A percentile compares a stretch with the other conserved stretches of the same genome.
Conservation (phyloP, 2,329 filamentous ascomycete genomes). For the Spiromastix sp. region DNA sequence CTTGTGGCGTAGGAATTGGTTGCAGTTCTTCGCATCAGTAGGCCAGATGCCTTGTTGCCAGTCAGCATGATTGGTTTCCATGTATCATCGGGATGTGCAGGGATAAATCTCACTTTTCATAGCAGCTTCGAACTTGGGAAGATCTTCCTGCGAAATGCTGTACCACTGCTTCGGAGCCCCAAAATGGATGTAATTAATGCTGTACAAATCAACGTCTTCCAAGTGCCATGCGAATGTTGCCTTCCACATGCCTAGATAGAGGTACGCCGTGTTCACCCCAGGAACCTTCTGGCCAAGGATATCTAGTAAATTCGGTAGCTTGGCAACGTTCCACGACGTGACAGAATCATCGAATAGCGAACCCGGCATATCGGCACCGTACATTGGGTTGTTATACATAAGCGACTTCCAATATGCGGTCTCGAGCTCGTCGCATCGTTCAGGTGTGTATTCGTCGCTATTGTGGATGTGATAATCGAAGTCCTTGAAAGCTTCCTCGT, state of each 20-base stretch:
- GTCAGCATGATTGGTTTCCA: neutral
- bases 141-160: slow-evolving; percentile 93
- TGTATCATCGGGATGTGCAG: neutral
- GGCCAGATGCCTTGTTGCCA: slow-evolving; percentile 61
- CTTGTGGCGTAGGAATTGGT: slow-evolving; percentile 94
- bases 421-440: slow-evolving; percentile 90
- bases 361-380: slow-evolving; percentile 92
- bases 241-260: slow-evolving; percentile 99
- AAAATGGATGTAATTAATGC: slow-evolving; percentile 99
- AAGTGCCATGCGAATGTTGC: slow-evolving; percentile 98
- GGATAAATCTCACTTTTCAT: slow-evolving; percentile 61
- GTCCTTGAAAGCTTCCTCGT: slow-evolving; percentile 80
- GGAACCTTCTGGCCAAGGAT: slow-evolving; percentile 91
- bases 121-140: slow-evolving; percentile 79
- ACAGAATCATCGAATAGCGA: slow-evolving; percentile 84
- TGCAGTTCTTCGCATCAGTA: slow-evolving; percentile 86
- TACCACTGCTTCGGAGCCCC: slow-evolving; percentile 99
- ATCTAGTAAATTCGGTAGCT: slow-evolving; percentile 85
- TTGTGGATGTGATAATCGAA: slow-evolving; percentile 84
- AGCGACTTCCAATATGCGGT: slow-evolving; percentile 95
- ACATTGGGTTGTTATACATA: slow-evolving; percentile 88
- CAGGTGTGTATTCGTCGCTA: slow-evolving; percentile 76
- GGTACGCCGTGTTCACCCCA: slow-evolving; percentile 93
- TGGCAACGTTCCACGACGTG: slow-evolving; percentile 86
- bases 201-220: slow-evolving; percentile 97